Evolutionary conservation across 805 yeast species (phyloP), one percentile per base, ranked within the genome.

Genomic region (Yarrowia hollandica): DNA sequence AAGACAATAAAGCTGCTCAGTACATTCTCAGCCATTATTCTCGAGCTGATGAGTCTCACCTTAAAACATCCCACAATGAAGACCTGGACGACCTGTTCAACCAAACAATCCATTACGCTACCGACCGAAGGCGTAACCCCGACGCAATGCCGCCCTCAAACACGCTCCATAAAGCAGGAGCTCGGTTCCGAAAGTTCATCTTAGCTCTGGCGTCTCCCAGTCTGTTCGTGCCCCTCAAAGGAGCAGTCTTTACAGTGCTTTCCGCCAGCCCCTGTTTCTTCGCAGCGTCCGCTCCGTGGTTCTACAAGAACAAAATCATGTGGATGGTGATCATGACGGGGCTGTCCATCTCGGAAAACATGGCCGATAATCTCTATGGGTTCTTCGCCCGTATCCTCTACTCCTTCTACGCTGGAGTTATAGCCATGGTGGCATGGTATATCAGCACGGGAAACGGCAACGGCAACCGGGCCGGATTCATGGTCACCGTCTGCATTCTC

Each of bases 381-480:
- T 62, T 69, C 18, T 30, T 66, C 1, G 50, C 65, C 15, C 65
- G 71, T 19, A 46, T 71, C 8, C 44, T 64, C n/a, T 68, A 63
- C 59, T 66, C 72, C 2, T 66, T 72, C 28, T 33, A 66, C 30
- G 74, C 73, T 2, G 64, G 71, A 26, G 55, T 70, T 6, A 52
- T 68, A 3, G 74, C 71, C 0, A 63, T 72, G 68, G 68, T 69
- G 4, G 67, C 63, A 3, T 72, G 75, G 75, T 72, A 72, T 54
- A 71, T 72, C 15, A 64, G 68, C 2, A 60, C 71, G 2, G 74
- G 74, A 2, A 57, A 60, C n/a, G 74, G 75, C 11, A 16, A 56
- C 1, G 74, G 75, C 1, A 72, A 70, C 44, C 65, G 66, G 0
- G 70, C 62, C 37, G 74, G 75, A 1, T 69, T 65, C 44, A 74